phyloP scores from a whole-genome alignment of 306 rosid species.

The Abrus precatorius region DNA sequence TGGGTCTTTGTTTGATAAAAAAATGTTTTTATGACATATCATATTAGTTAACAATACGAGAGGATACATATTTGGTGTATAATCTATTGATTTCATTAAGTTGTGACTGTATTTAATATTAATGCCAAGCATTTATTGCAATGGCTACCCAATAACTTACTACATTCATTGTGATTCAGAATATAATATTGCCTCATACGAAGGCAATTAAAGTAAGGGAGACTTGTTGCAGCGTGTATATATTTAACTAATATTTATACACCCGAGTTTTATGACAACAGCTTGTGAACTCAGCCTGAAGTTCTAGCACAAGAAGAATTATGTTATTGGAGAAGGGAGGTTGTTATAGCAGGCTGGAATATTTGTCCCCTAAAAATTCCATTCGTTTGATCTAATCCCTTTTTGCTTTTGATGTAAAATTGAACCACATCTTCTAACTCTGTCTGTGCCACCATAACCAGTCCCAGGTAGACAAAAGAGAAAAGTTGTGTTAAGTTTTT shows the following conservation, averaged over 20 bases:
- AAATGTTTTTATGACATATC: too few relatives aligned
- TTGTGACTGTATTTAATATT: not conserved
- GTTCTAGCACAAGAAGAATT: not conserved
- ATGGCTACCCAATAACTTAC: conserved; percentile 11
- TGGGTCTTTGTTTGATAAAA: too few relatives aligned
- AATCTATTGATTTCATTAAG: not conserved
- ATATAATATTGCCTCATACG: not conserved
- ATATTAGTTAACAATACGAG: too few relatives aligned
- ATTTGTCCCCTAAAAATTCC: not conserved
- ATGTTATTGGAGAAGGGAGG: too few relatives aligned
- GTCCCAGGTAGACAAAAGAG: too few relatives aligned
- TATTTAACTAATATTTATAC: not conserved
- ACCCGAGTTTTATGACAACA: not conserved
- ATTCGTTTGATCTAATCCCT: not conserved
- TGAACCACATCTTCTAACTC: not conserved
- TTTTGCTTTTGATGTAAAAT: not conserved
- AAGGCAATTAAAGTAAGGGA: not conserved
- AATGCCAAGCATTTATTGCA: not conserved
- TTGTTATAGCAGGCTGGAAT: not conserved
- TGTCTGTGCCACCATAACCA: too few relatives aligned
- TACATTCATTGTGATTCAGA: conserved; percentile 2
- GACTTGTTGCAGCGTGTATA: not conserved
- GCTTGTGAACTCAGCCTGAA: not conserved
- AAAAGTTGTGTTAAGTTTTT: too few relatives aligned
- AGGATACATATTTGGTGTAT: not conserved